Percentiles rank a stretch among this genome's conserved stretches.
Conservation (phyloP, 2,329 filamentous ascomycete genomes). For the Bipolaris bicolor region DNA sequence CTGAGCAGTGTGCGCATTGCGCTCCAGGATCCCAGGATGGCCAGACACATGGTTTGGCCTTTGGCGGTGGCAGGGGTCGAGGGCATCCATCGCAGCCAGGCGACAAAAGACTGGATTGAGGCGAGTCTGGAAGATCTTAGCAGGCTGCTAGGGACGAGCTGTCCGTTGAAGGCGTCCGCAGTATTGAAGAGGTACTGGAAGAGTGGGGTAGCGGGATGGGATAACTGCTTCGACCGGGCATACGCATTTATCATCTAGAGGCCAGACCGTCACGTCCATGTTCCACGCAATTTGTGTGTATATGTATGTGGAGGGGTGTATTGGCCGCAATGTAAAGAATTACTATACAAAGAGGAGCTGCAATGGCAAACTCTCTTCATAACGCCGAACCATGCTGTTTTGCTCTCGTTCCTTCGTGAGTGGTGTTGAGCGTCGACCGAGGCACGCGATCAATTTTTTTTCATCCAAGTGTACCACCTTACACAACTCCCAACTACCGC, state of each 20-base stretch:
- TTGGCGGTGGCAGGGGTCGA: slow-evolving; percentile 38
- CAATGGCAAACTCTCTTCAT: background rate
- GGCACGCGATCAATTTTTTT: background rate
- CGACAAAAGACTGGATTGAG: slow-evolving; percentile 30
- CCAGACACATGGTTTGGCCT: slow-evolving; percentile 33
- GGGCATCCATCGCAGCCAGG: slow-evolving; percentile 26
- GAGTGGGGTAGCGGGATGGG: slow-evolving; percentile 30
- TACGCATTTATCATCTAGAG: slow-evolving; percentile 33
- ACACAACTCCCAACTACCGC: slow-evolving; percentile 18
- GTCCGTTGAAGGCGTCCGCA: slow-evolving; percentile 29
- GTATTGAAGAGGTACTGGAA: slow-evolving; percentile 36
- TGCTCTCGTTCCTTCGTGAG: background rate
- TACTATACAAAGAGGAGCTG: slow-evolving; percentile 23
- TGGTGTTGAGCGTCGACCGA: background rate
- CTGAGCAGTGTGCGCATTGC: slow-evolving; percentile 13
- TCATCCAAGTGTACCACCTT: background rate
- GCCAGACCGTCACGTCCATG: background rate
- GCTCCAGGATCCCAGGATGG: slow-evolving; percentile 14
- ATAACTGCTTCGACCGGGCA: slow-evolving; percentile 37
- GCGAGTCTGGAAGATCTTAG: slow-evolving; percentile 23
- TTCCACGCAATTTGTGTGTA: background rate
- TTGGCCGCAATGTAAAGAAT: slow-evolving; percentile 14
- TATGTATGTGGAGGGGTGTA: background rate
- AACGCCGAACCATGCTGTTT: slow-evolving; percentile 22
- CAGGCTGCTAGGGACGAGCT: slow-evolving; percentile 26